Conservation (phyloP, 2,329 filamentous ascomycete genomes). For the Beauveria rudraprayagi region DNA sequence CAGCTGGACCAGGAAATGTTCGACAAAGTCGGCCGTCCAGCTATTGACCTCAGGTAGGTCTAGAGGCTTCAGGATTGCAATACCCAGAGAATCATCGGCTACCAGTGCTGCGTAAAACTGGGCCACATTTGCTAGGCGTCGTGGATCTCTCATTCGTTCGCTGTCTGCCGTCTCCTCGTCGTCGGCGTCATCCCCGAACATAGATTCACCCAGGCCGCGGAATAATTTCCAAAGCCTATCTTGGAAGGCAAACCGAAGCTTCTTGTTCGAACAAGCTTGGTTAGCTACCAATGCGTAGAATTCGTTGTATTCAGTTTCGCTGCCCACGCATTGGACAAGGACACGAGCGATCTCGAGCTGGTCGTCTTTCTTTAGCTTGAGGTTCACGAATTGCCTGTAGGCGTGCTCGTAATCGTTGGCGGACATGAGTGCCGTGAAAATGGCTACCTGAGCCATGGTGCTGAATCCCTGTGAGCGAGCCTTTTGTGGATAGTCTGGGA, state of each 20-base stretch:
- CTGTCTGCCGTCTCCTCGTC: constrained; percentile 45
- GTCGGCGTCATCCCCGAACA: constrained; percentile 57
- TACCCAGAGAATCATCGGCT: constrained; percentile 34
- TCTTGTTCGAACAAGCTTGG: constrained; percentile 66
- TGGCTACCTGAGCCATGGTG: constrained; percentile 77
- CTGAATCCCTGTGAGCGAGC: constrained; percentile 79
- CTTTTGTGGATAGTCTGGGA: constrained; percentile 64
- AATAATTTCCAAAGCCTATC: constrained; percentile 83
- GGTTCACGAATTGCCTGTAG: constrained; percentile 67
- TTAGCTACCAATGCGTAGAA: constrained; percentile 86
- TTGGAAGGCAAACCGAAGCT: constrained; percentile 76
- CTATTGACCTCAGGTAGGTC: constrained; percentile 71
- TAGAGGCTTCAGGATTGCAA: constrained; percentile 56
- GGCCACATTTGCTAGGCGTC: constrained; percentile 44
- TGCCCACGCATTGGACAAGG: constrained; percentile 76
- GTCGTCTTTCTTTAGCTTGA: constrained; percentile 78
- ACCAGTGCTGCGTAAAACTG: constrained; percentile 47
- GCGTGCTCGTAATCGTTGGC: constrained; percentile 79
- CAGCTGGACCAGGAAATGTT: constrained; percentile 69
- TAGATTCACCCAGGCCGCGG: constrained; percentile 72
- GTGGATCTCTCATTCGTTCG: constrained; percentile 38
- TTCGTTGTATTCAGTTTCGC: constrained; percentile 79
- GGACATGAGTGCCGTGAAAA: constrained; percentile 86
- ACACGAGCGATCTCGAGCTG: constrained; percentile 82
- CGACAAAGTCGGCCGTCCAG: constrained; percentile 70